Percentiles rank a stretch among this genome's conserved stretches.
These are phyloP conservation scores for Ustilago nuda DNA, from an alignment of 1,284 basidiomycete genomes.

Conservation along the genomic window DNA sequence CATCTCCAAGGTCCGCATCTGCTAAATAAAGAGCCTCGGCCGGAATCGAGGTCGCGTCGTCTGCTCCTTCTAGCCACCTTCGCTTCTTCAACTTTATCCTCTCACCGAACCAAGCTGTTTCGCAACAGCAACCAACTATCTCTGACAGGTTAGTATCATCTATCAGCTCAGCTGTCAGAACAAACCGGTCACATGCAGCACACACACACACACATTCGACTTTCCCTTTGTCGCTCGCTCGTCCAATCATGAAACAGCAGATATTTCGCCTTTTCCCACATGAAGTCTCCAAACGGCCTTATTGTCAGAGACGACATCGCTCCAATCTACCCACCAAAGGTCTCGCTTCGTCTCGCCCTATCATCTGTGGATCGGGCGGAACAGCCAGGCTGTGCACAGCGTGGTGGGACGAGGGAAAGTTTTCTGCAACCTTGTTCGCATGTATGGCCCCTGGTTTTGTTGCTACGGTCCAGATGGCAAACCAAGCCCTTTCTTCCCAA, in stretches of 20 bases:
- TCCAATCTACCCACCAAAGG: neutral
- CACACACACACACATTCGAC: neutral
- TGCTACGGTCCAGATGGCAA: neutral
- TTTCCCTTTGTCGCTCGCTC: neutral
- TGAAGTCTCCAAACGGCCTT: neutral
- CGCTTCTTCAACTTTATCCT: neutral
- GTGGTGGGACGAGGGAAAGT: constrained; percentile 18
- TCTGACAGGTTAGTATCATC: constrained; percentile 4
- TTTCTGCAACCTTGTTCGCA: constrained; percentile 9
- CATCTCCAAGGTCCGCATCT: neutral
- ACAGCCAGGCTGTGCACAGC: constrained; percentile 13
- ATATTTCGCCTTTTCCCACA: neutral
- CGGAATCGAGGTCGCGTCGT: constrained; percentile 2
- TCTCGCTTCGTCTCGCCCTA: neutral
- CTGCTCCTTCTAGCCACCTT: neutral
- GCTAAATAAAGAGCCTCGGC: constrained; percentile 1
- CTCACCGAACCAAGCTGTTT: neutral
- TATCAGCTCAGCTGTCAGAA: neutral
- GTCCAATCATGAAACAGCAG: neutral
- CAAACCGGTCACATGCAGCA: neutral
- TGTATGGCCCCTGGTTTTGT: neutral
- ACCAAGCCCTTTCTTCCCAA: constrained; percentile 17
- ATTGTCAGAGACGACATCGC: neutral
- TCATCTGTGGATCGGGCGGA: constrained; percentile 10
- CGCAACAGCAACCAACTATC: neutral